Evolutionary conservation across 345 rosid species (phyloP).

Genomic region (Dipteronia dyeriana): DNA sequence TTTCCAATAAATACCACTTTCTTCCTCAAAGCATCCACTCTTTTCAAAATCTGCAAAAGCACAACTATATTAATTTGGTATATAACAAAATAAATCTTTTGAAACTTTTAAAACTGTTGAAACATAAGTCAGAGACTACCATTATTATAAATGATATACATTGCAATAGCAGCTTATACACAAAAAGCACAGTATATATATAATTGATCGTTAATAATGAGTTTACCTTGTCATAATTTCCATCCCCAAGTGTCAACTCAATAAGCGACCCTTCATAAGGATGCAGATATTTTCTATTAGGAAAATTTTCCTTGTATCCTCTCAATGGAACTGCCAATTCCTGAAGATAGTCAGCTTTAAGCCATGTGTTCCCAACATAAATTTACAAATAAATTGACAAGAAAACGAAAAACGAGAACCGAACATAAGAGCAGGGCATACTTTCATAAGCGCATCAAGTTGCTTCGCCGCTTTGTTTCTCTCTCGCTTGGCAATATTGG

Average conservation of each 20-base stretch:
- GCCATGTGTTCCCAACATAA: neutral
- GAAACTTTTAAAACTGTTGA: neutral
- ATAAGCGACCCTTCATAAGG: conserved; percentile 90
- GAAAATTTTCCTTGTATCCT: conserved; percentile 69
- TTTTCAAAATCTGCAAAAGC: conserved; percentile 63
- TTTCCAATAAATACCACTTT: conserved; percentile 77
- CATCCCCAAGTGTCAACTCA: conserved; percentile 95
- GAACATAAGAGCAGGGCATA: conserved; percentile 26
- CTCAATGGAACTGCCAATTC: conserved; percentile 84
- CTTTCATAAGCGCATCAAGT: conserved; percentile 98
- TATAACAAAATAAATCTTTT: neutral
- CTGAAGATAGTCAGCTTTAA: conserved; percentile 39
- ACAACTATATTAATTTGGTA: conserved; percentile 2
- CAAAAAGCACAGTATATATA: neutral
- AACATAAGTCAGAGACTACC: neutral
- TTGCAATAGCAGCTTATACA: too few relatives aligned
- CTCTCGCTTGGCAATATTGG: conserved; percentile 88
- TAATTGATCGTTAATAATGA: neutral
- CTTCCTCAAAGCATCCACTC: conserved; percentile 80
- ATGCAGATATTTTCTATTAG: conserved; percentile 67
- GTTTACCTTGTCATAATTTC: conserved; percentile 82
- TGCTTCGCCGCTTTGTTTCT: conserved; percentile 94
- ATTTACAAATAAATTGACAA: neutral
- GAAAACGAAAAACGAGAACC: neutral
- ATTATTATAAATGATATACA: too few relatives aligned